phyloP scores from a whole-genome alignment of 2,329 filamentous ascomycete genomes.

The Colletotrichum sp. region DNA sequence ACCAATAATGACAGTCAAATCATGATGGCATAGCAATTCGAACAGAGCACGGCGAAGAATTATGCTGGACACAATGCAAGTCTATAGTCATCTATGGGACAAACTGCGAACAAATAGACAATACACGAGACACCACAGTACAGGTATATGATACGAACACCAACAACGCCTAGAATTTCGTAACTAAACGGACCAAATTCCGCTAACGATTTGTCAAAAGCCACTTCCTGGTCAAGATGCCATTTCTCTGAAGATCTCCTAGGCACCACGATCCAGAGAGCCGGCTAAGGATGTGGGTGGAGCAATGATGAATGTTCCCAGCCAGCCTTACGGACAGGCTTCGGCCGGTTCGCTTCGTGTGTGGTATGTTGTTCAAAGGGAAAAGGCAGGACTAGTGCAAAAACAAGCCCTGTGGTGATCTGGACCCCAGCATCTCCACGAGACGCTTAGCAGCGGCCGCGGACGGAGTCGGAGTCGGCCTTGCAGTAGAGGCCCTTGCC shows the following conservation, averaged over 20 bases:
- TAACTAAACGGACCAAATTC: slow-evolving; percentile 6
- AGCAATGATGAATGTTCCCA: neutral
- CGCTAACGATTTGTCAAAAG: neutral
- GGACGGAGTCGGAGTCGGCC: slow-evolving; percentile 8
- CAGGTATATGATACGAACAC: slow-evolving; percentile 8
- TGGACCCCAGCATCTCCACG: neutral
- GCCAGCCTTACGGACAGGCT: neutral
- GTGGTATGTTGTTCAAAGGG: neutral
- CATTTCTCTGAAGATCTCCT: neutral
- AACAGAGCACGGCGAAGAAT: neutral
- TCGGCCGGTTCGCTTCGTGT: neutral
- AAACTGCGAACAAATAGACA: neutral
- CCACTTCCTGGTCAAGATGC: neutral
- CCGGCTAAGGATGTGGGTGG: slow-evolving; percentile 4
- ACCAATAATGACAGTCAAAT: neutral
- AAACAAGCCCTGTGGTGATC: neutral
- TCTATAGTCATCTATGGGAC: neutral
- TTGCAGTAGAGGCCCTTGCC: slow-evolving; percentile 25
- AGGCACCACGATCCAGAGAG: slow-evolving; percentile 1
- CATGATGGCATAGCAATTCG: accelerated
- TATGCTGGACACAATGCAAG: neutral
- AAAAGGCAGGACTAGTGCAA: neutral
- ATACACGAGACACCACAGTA: neutral
- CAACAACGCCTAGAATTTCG: slow-evolving; percentile 13
- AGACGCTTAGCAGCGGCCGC: slow-evolving; percentile 19